phyloP scores from a whole-genome alignment of 805 yeast genomes.

The Wickerhamomyces ciferrii region DNA sequence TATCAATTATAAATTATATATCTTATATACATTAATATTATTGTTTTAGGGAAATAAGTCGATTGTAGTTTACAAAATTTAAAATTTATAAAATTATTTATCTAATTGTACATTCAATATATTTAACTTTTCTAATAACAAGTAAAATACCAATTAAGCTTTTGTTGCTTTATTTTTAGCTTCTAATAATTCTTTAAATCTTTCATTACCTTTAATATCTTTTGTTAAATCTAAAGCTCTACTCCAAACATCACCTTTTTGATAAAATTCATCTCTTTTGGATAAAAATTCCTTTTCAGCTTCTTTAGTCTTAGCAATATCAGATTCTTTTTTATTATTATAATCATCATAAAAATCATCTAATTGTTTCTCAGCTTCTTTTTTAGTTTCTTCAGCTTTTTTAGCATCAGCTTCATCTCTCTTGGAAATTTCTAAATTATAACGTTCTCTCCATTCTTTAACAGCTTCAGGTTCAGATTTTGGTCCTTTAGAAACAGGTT shows the following conservation, averaged over 20 bases:
- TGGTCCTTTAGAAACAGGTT: conserved; percentile 21
- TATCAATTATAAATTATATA: no score
- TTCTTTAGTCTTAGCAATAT: conserved; percentile 52
- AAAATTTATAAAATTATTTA: no score
- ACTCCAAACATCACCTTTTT: conserved; percentile 78
- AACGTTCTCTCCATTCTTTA: conserved; percentile 76
- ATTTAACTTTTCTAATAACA: no score
- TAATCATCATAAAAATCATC: conserved; percentile 92
- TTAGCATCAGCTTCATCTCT: conserved; percentile 68
- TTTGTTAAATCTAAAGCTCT: conserved; percentile 51
- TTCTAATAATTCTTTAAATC: conserved; percentile 23
- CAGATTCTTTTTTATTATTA: conserved; percentile 74
- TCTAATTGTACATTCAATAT: neutral
- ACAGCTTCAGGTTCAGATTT: conserved; percentile 50
- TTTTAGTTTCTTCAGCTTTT: conserved; percentile 60
- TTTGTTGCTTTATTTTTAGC: conserved; percentile 20
- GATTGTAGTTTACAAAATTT: no score
- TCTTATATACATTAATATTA: no score
- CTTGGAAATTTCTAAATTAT: conserved; percentile 71
- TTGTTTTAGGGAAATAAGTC: no score
- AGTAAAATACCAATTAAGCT: conserved; percentile 2
- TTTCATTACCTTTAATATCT: conserved; percentile 25
- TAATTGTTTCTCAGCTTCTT: conserved; percentile 74
- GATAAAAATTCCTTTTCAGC: conserved; percentile 70
- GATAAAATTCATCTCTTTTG: conserved; percentile 71